Conservation (phyloP, 345 rosid genomes). For the Rhizophora apiculata region DNA sequence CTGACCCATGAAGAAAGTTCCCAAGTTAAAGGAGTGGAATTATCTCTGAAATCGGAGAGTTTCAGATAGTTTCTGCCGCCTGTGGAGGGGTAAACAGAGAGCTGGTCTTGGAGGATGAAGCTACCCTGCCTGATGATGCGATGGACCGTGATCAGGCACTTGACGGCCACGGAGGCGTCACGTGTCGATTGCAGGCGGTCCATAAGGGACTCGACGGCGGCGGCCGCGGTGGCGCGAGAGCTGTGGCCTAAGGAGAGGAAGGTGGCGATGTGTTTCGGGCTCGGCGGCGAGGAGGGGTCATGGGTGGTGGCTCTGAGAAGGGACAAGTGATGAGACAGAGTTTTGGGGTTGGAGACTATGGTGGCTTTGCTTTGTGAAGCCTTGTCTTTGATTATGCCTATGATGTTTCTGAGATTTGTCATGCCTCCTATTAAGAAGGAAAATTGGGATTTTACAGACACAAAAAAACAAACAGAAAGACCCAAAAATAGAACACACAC, state of each 20-base stretch:
- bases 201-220: conserved; percentile 68
- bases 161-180: conserved; percentile 72
- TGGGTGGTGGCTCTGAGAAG: conserved; percentile 83
- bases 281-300: conserved; percentile 56
- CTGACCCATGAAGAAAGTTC: conserved; percentile 83
- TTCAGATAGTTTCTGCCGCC: conserved; percentile 90
- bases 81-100: conserved; percentile 63
- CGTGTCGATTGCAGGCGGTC: conserved; percentile 78
- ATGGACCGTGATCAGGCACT: conserved; percentile 68
- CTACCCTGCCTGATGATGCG: conserved; percentile 61
- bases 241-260: conserved; percentile 65
- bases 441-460: not conserved
- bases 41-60: conserved; percentile 71
- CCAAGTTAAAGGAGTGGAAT: conserved; percentile 53
- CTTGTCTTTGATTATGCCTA: conserved; percentile 68
- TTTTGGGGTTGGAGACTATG: conserved; percentile 40
- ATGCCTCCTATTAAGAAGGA: conserved; percentile 42
- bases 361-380: conserved; percentile 84
- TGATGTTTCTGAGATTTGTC: conserved; percentile 47
- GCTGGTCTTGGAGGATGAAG: conserved; percentile 87
- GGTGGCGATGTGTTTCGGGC: conserved; percentile 42
- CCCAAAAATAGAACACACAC: no score
- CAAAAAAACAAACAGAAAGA: no score
- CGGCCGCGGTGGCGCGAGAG: conserved; percentile 72
- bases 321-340: conserved; percentile 46